These are phyloP conservation scores for Gossypioides kirkii DNA, from an alignment of 345 rosid species.

Conservation along the genomic window DNA sequence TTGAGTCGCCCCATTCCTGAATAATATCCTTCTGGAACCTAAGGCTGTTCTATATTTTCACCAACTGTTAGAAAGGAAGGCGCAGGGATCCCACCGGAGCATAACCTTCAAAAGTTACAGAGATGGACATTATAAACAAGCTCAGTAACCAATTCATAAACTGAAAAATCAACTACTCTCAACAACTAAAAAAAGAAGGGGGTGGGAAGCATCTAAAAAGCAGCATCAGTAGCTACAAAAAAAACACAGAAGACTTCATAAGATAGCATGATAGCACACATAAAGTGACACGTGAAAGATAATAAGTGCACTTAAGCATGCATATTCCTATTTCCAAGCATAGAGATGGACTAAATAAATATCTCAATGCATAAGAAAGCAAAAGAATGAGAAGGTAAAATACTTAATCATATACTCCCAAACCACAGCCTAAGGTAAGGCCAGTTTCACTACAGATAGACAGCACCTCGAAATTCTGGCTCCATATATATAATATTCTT, in stretches of 20 bases:
- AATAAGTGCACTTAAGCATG: neutral
- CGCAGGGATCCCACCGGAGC: conserved; percentile 22
- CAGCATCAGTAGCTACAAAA: neutral
- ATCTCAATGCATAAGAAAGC: neutral
- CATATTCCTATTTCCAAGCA: neutral
- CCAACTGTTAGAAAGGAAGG: conserved; percentile 17
- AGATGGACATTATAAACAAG: neutral
- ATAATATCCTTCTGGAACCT: conserved; percentile 24
- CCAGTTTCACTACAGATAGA: neutral
- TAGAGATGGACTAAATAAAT: neutral
- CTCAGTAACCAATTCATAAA: neutral
- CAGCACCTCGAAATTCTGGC: neutral
- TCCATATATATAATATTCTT: neutral
- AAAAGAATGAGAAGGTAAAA: neutral
- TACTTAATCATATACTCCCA: conserved; percentile 1
- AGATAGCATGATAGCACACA: neutral
- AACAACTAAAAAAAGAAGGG: neutral
- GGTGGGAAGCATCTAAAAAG: neutral
- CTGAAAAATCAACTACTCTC: neutral
- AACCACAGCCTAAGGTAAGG: neutral
- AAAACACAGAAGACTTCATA: neutral
- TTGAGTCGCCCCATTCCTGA: conserved; percentile 81
- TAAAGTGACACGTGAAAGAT: neutral
- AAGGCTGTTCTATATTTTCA: conserved; percentile 22
- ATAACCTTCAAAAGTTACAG: conserved; percentile 29